Evolutionary conservation across 805 yeast species (phyloP).

Genomic region (Hemisphaericaspora nanyangensis): DNA sequence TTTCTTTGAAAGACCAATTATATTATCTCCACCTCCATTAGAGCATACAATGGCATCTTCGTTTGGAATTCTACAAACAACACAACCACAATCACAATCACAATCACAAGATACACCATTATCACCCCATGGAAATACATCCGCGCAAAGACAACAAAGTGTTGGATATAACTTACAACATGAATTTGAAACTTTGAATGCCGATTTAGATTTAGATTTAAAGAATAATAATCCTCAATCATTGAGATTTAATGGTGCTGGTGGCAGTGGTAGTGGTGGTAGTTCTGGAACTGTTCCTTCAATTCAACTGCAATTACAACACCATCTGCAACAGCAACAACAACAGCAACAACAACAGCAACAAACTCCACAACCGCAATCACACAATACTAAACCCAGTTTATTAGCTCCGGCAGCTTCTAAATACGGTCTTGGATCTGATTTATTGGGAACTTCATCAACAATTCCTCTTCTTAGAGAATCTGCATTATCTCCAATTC

Average conservation of each 20-base stretch:
- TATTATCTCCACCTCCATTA: conserved; percentile 41
- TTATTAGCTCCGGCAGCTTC: conserved; percentile 15
- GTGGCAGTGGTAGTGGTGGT: too few species aligned
- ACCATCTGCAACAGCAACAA: background rate
- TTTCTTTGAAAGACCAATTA: conserved; percentile 30
- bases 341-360: background rate
- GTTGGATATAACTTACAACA: conserved; percentile 45
- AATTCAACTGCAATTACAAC: background rate
- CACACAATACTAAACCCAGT: background rate
- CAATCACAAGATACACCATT: background rate
- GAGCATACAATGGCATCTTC: conserved; percentile 16
- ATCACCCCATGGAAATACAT: too few species aligned
- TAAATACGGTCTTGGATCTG: conserved; percentile 3
- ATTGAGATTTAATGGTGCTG: conserved; percentile 1
- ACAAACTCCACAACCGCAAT: background rate
- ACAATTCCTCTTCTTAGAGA: conserved; percentile 6
- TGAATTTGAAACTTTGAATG: conserved; percentile 44
- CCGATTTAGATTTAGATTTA: conserved; percentile 44
- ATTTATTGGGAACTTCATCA: conserved; percentile 3
- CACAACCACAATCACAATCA: conserved; percentile 2
- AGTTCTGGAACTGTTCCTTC: background rate
- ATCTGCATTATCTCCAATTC: conserved; percentile 7
- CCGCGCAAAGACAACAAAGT: conserved; percentile 36
- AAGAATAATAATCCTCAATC: conserved; percentile 11
- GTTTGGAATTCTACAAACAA: conserved; percentile 1